Evolutionary conservation across 2,329 filamentous ascomycete species (phyloP), one percentile per base, ranked within the genome.

Genomic region (Gaeumannomyces tritici): DNA sequence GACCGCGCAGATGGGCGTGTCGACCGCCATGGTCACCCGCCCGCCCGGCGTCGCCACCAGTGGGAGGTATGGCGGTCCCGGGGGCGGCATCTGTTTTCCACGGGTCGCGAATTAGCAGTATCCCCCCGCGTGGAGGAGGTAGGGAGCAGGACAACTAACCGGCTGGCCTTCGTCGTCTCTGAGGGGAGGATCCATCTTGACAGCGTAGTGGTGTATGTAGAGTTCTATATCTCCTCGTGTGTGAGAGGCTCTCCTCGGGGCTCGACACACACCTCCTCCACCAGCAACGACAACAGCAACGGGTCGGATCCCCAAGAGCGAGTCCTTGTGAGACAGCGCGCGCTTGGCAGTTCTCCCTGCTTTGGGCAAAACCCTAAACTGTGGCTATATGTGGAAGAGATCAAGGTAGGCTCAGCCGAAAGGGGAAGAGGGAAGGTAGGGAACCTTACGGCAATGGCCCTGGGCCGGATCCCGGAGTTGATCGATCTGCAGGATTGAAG

Each of bases 1-100:
- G 63, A 90, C 80, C 61, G 81, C 78, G 64, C 78, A 83, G 70
- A 91, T 79, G 51, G 89, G 86, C 9, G 86, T 79, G 71, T 93
- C 89, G 65, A 88, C 74, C 3, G 70, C 65, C 4, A 79, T 69
- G 1, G 77, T 81, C 1, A 90, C 89, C 9, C 75, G 66, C 28
- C 86, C 83, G 63, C 88, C 87, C 24, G 86, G 73, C 21, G 71
- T 69, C 55, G 86, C 84, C 15, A 68, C 73, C 15, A 66, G 69
- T 2, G 79, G 76, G 5, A 72, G 67, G 62, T 79, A 80, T 3
- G 78, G 78, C 8, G 73, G 73, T 3, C 72, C 72, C 21, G 63
- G 27, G 18, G 55, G 60, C 31, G 29, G 58, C 57, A n/a, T 13
- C 42, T n/a, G 42, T 24, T 51, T 13, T 7, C 18, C 4, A 13